A percentile compares a stretch with the other conserved stretches of the same genome.
phyloP scores from a whole-genome alignment of 805 yeast genomes.

The Alloascoidea africana region DNA sequence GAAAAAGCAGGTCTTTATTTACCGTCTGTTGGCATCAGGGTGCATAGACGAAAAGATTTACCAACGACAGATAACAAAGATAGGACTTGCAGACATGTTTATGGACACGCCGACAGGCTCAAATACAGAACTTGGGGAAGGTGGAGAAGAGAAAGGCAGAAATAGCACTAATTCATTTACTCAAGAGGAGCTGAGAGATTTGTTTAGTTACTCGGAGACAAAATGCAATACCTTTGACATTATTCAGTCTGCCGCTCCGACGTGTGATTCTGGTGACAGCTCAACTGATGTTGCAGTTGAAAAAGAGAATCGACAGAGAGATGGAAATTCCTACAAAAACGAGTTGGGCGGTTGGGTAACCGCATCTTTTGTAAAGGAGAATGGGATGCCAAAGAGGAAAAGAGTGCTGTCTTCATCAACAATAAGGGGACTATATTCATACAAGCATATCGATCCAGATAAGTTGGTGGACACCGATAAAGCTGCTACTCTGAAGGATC shows the following conservation, averaged over 20 bases:
- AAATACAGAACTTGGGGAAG: slow-evolving; percentile 17
- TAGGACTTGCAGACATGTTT: slow-evolving; percentile 61
- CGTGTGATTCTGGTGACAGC: slow-evolving; percentile 29
- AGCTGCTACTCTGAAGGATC: no score
- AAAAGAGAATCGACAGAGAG: slow-evolving; percentile 11
- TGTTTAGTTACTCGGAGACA: slow-evolving; percentile 42
- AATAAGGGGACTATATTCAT: slow-evolving; percentile 43
- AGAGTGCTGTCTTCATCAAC: slow-evolving; percentile 26
- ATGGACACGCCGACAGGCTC: slow-evolving; percentile 20
- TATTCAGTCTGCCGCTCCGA: slow-evolving; percentile 33
- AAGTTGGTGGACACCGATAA: no score
- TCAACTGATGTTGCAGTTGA: slow-evolving; percentile 6
- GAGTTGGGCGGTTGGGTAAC: slow-evolving; percentile 30
- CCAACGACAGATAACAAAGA: slow-evolving; percentile 81
- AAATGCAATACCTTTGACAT: slow-evolving; percentile 66
- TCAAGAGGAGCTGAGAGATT: slow-evolving; percentile 49
- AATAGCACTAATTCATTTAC: slow-evolving; percentile 42
- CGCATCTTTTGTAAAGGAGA: slow-evolving; percentile 31
- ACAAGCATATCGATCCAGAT: slow-evolving; percentile 47
- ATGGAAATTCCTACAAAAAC: slow-evolving; percentile 12
- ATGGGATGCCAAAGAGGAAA: slow-evolving; percentile 9
- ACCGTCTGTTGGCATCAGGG: slow-evolving; percentile 73
- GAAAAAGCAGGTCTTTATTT: slow-evolving; percentile 57
- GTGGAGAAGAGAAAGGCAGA: slow-evolving; percentile 11
- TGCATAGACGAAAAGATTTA: slow-evolving; percentile 88